Base-by-base conservation (phyloP, 805 yeast species). In the Candida sithepensis region DNA sequence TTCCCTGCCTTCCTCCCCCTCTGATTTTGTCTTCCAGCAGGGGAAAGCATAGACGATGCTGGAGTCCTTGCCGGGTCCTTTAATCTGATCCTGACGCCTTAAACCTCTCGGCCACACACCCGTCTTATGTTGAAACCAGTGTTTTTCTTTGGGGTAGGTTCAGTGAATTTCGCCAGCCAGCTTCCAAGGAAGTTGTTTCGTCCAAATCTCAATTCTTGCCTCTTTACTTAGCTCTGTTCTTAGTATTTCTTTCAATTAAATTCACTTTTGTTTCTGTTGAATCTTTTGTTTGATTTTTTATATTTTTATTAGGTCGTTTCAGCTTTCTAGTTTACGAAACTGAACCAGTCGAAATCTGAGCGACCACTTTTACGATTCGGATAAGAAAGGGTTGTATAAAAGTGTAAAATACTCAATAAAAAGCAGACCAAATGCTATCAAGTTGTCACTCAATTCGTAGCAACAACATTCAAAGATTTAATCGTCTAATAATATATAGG, bases 81-180 rank as follows among this genome's bases (percentile, higher is more conserved):
- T 13, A 23, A 7, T 43, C 46, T 43, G 46, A 43, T 43, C 46
- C 46, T 43, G 46, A 43, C 46, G 46, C 46, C 46, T 43, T 43
- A 43, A 43, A 43, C 46, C 46, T 39, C 46, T 43, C 46, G 46
- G 46, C 46, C 46, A 43, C 46, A 43, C 46, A 43, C 46, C 46
- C 46, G 19, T 43, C 37, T n/a, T 26, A 43, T 39, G 46, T 43
- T 37, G 42, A 43, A 24, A 26, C 20, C 16, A 6, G 16, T 14
- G 21, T 6, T 10, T 21, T 43, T 43, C 14, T 5, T 9, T 30
- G 8, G 34, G 34, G 34, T 30, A 30, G 34, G 34, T 12, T 14
- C 34, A 24, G 28, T 24, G 10, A 24, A 24, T 24, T 24, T 24
- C 10, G 28, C 28, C 28, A 7, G 16, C 21, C n/a, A n/a, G n/a